Evolutionary conservation across 2,329 filamentous ascomycete species (phyloP).

Genomic region (Calonectria pteridis): DNA sequence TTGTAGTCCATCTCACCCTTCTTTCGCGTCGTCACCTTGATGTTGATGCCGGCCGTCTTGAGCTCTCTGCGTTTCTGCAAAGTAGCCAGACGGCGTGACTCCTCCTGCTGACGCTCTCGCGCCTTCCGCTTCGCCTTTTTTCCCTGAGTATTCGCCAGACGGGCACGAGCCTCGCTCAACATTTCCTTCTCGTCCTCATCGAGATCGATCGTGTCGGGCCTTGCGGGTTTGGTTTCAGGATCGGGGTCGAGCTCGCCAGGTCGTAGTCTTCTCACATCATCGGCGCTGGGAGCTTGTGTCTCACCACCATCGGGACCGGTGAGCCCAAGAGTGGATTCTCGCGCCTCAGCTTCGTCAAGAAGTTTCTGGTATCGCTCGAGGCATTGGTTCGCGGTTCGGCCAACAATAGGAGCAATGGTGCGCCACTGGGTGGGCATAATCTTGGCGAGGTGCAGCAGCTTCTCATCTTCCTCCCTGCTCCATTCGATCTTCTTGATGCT

Average conservation of each 20-base stretch:
- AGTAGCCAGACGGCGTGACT: constrained; percentile 88
- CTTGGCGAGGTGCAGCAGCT: constrained; percentile 94
- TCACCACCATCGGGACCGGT: constrained; percentile 90
- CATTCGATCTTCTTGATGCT: constrained; percentile 99
- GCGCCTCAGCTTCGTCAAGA: constrained; percentile 93
- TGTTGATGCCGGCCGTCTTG: constrained; percentile 98
- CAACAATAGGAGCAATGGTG: constrained; percentile 96
- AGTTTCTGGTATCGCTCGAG: constrained; percentile 97
- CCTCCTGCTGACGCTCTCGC: constrained; percentile 93
- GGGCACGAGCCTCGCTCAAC: constrained; percentile 96
- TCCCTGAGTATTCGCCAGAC: constrained; percentile 96
- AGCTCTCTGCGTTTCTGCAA: constrained; percentile 96
- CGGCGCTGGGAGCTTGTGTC: constrained; percentile 87
- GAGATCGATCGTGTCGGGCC: constrained; percentile 96
- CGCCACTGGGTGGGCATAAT: constrained; percentile 99
- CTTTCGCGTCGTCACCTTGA: constrained; percentile 92
- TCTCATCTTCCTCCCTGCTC: constrained; percentile 99
- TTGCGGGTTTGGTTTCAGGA: constrained; percentile 93
- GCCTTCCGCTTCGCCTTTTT: constrained; percentile 99
- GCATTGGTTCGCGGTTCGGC: constrained; percentile 95
- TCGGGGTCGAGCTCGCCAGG: constrained; percentile 98
- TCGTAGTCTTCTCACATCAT: constrained; percentile 88
- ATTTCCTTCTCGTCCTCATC: constrained; percentile 99
- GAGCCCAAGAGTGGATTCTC: constrained; percentile 85
- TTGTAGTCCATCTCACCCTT: constrained; percentile 99